Percentiles rank a stretch among this genome's conserved stretches.
These are phyloP conservation scores for Tulasnella sp. DNA, from an alignment of 768 basidiomycete species.

Conservation along the genomic window DNA sequence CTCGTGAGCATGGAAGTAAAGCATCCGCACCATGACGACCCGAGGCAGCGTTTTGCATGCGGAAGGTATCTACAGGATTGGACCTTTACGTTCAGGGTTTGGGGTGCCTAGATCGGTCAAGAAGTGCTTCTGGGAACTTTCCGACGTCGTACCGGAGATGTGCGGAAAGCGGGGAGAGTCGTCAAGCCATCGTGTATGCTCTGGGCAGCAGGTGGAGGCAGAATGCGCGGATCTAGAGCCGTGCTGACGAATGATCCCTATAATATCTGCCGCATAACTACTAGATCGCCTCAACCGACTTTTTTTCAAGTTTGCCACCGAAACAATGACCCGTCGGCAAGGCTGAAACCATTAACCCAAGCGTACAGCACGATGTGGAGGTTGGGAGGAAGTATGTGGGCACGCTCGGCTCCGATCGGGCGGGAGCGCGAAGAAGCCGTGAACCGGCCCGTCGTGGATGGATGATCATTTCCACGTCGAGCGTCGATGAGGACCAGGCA, in stretches of 20 bases:
- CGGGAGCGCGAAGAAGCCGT: not conserved
- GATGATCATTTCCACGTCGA: not conserved
- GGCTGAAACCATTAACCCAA: not conserved
- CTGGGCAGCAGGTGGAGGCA: not conserved
- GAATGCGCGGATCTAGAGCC: not conserved
- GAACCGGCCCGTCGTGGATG: not conserved
- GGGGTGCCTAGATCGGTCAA: not conserved
- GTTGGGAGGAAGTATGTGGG: not conserved
- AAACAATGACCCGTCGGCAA: not conserved
- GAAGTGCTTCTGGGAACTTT: not conserved
- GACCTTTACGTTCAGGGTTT: not conserved
- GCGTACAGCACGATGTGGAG: not conserved
- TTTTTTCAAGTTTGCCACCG: not conserved
- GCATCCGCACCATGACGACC: not conserved
- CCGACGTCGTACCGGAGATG: not conserved
- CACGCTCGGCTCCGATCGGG: not conserved
- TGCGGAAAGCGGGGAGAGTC: not conserved
- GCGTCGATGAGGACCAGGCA: not conserved
- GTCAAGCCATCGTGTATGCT: not conserved
- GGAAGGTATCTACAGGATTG: not conserved
- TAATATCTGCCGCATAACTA: not conserved
- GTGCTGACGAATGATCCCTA: not conserved
- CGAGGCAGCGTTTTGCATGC: not conserved
- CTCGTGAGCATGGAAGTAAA: not conserved
- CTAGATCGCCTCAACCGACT: not conserved